These are phyloP conservation scores for Chenopodium suecicum DNA, from an alignment of 148 eudicot genomes.

Conservation along the genomic window DNA sequence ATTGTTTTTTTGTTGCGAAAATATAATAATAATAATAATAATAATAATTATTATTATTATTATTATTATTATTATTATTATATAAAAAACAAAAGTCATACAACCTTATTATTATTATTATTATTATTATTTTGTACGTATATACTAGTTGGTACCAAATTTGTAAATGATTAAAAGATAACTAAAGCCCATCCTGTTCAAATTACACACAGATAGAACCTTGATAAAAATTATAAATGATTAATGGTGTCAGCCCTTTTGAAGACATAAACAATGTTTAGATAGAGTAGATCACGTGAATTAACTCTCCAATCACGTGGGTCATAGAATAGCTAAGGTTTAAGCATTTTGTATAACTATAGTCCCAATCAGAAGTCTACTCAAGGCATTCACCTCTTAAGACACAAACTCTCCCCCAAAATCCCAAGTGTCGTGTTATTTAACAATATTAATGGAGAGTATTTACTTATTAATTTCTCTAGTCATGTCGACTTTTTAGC, in stretches of 20 bases:
- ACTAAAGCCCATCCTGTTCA: too few relatives aligned
- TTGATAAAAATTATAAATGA: too few relatives aligned
- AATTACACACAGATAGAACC: too few relatives aligned
- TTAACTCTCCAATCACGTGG: slow-evolving; percentile 25
- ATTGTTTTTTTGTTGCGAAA: too few relatives aligned
- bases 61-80: too few relatives aligned
- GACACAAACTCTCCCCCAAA: background rate
- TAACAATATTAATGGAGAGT: background rate
- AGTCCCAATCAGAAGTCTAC: slow-evolving; percentile 22
- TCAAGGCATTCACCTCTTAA: background rate
- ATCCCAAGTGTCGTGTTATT: slow-evolving; percentile 10
- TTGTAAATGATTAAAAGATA: too few relatives aligned
- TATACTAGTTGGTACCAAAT: too few relatives aligned
- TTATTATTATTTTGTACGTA: too few relatives aligned
- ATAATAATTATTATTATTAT: too few relatives aligned
- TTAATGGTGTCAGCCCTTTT: slow-evolving; percentile 2
- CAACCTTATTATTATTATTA: too few relatives aligned
- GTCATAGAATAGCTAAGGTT: slow-evolving; percentile 8
- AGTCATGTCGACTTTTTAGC: background rate
- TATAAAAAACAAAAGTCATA: too few relatives aligned
- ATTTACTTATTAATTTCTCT: background rate
- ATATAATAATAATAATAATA: too few relatives aligned
- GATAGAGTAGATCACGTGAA: slow-evolving; percentile 24
- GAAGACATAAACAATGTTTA: slow-evolving; percentile 13
- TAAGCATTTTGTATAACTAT: background rate